Evolutionary conservation across 805 yeast species (phyloP).

Genomic region (Millerozyma acaciae): DNA sequence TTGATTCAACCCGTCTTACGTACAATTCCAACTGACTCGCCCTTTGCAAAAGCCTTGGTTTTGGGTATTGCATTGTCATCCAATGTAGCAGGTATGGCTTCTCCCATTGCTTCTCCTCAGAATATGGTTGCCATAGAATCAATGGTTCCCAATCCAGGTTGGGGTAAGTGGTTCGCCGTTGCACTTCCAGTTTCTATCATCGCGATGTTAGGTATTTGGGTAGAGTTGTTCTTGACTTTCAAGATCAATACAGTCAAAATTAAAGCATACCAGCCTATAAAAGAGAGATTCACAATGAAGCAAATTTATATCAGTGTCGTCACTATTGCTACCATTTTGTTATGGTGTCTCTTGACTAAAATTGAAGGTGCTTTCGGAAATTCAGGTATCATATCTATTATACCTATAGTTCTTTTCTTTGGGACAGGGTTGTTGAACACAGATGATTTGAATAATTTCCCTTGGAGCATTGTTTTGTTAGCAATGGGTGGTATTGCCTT

Average conservation of each 20-base stretch:
- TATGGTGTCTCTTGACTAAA: constrained; percentile 48
- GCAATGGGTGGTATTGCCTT: constrained; percentile 57
- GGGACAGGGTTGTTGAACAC: constrained; percentile 48
- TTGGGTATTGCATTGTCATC: constrained; percentile 50
- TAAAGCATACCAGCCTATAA: constrained; percentile 46
- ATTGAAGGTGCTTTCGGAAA: constrained; percentile 43
- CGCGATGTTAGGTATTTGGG: constrained; percentile 41
- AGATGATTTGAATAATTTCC: constrained; percentile 48
- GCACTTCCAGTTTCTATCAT: constrained; percentile 45
- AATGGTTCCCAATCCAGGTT: constrained; percentile 48
- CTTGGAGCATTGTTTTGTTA: constrained; percentile 52
- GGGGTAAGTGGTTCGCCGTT: constrained; percentile 57
- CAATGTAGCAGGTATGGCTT: constrained; percentile 53
- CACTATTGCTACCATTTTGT: constrained; percentile 40
- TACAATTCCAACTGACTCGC: constrained; percentile 39
- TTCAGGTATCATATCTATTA: constrained; percentile 45
- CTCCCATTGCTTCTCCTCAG: constrained; percentile 54
- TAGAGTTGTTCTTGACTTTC: constrained; percentile 53
- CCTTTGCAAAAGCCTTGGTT: constrained; percentile 38
- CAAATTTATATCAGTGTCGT: constrained; percentile 43
- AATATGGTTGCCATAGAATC: constrained; percentile 53
- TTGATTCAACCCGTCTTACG: constrained; percentile 47
- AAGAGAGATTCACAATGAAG: constrained; percentile 40
- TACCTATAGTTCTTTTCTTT: constrained; percentile 47
- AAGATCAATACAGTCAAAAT: constrained; percentile 45